A percentile compares a stretch with the other conserved stretches of the same genome.
Evolutionary conservation across 768 basidiomycete genomes (phyloP).

Genomic region (Mrakia frigida): DNA sequence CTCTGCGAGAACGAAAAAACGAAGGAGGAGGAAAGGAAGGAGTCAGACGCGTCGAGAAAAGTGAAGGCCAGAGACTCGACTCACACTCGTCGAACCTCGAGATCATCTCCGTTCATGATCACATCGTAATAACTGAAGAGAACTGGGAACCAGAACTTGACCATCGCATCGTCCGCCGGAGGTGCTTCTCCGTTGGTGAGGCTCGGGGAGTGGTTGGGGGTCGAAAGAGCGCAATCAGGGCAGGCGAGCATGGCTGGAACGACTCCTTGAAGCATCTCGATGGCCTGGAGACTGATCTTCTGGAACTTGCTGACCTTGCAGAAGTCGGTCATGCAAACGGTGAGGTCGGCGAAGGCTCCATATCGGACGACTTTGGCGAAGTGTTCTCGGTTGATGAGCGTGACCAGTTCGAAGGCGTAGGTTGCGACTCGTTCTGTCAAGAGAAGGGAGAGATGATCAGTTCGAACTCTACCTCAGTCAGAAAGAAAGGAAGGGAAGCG

Average conservation of each 20-base stretch:
- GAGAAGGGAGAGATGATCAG: neutral
- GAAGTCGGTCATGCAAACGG: conserved; percentile 96
- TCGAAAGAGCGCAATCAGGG: conserved; percentile 56
- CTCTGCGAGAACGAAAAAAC: conserved; percentile 52
- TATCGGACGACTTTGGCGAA: conserved; percentile 85
- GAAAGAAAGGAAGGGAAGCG: neutral
- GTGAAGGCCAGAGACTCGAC: conserved; percentile 43
- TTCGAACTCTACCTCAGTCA: neutral
- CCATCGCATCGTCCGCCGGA: conserved; percentile 64
- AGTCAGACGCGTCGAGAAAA: conserved; percentile 1
- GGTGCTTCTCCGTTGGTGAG: conserved; percentile 12
- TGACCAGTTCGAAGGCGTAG: conserved; percentile 94
- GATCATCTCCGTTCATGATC: conserved; percentile 98
- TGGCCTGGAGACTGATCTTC: conserved; percentile 91
- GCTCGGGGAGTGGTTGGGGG: conserved; percentile 15
- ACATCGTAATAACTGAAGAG: conserved; percentile 99
- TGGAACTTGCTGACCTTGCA: conserved; percentile 99
- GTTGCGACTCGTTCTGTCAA: conserved; percentile 82
- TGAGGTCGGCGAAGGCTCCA: conserved; percentile 91
- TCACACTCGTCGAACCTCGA: conserved; percentile 93
- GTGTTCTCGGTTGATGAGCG: conserved; percentile 80
- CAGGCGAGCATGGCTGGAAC: conserved; percentile 85
- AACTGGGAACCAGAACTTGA: conserved; percentile 94
- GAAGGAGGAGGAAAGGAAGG: neutral
- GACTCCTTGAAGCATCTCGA: conserved; percentile 89